Evolutionary conservation across 2,329 filamentous ascomycete genomes (phyloP), one percentile per base, ranked within the genome.

Genomic region (Fonsecaea monophora): DNA sequence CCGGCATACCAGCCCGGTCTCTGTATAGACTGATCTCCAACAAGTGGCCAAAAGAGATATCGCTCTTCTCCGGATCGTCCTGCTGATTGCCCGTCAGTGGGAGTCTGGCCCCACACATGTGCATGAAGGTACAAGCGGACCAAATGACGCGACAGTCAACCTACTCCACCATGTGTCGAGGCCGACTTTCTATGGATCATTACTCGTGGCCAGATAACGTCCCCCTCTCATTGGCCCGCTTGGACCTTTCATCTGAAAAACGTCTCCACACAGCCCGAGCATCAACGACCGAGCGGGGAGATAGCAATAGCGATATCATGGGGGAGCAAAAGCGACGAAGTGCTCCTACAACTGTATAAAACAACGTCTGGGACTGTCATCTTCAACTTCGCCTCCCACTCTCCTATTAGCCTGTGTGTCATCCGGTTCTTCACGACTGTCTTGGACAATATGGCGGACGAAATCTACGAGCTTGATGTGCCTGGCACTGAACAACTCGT

Each of bases 401-500:
- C 21, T 48, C 45, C 4, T 10, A 3, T 21, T 30, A 5, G 18
- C 45, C 21, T 12, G 18, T 12, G 18, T 50, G 45, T 32, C 5
- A 18, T 40, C 6, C n/a, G 30, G 37, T 38, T 38, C 13, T 25
- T 37, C 13, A 38, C 32, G 55, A 30, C 13, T 15, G 4, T 25
- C 40, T 37, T 25, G 13, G 30, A 53, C 1, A 37, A 13, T 10
- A 66, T 66, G 64, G 42, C 59, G 10, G 53, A 34, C 21, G 53
- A 66, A n/a, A 35, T 53, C 32, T 66, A 55, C 30, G 64, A 66
- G 10, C 34, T 62, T 35, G 75, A 77, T 65, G 76, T 78, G 12
- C 76, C 77, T 18, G 76, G 75, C n/a, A 78, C 76, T 0, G 73
- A 77, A 37, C 76, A 74, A 64, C 67, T 78, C 57, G 74, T 78